Conservation (phyloP, 495 filamentous ascomycete genomes). For the Daldinia childiae region DNA sequence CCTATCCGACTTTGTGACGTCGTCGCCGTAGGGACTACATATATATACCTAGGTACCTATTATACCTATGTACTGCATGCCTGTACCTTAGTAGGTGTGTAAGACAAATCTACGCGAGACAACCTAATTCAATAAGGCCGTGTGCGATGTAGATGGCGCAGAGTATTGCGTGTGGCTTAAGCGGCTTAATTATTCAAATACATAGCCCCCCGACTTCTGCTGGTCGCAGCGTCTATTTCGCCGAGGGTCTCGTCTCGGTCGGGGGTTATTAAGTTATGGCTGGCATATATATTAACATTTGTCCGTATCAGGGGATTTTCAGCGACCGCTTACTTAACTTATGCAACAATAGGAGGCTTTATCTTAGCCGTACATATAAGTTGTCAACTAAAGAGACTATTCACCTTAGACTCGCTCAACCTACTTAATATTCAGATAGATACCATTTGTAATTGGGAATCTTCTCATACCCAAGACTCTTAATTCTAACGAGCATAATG, state of each 20-base stretch:
- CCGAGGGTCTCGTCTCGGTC: not conserved
- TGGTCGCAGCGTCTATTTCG: conserved; percentile 1
- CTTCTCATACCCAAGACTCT: not conserved
- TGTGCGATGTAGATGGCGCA: not conserved
- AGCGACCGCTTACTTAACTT: conserved; percentile 5
- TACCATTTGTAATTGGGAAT: not conserved
- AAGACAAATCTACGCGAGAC: conserved; percentile 17
- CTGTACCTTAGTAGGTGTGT: too few species aligned
- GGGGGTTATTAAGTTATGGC: not conserved
- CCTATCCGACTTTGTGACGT: not conserved
- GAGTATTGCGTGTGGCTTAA: not conserved
- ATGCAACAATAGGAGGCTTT: conserved; percentile 1
- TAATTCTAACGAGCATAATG: too few species aligned
- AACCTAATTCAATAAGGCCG: not conserved
- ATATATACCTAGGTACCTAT: too few species aligned
- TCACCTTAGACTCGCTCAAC: not conserved
- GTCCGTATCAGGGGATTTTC: not conserved
- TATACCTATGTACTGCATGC: too few species aligned
- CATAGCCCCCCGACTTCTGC: not conserved
- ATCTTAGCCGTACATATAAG: conserved; percentile 5
- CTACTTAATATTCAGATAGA: not conserved
- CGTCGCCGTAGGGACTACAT: not conserved
- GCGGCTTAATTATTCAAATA: not conserved
- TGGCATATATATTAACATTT: not conserved
- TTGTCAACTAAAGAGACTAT: not conserved